phyloP scores from a whole-genome alignment of 2,329 filamentous ascomycete species.

The Ophiocordyceps polyrhachis-furcata region DNA sequence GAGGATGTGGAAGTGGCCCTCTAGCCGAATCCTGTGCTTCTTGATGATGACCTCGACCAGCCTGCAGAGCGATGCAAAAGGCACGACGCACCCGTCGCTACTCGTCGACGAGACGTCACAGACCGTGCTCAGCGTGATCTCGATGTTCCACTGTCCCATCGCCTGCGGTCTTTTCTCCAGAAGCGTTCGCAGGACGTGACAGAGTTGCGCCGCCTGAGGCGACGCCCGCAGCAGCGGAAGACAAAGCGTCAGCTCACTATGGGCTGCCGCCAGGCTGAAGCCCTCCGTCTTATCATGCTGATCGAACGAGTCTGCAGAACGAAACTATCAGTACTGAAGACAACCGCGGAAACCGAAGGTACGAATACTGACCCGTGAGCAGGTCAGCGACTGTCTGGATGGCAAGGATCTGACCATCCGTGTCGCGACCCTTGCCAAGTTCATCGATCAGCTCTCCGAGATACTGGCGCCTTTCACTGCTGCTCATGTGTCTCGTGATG shows the following conservation, averaged over 20 bases:
- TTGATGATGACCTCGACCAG: constrained; percentile 37
- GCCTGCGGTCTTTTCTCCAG: constrained; percentile 29
- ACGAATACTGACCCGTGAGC: constrained; percentile 15
- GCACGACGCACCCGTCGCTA: constrained; percentile 12
- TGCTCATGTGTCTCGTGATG: constrained; percentile 15
- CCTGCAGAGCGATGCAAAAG: constrained; percentile 29
- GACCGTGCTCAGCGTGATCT: constrained; percentile 29
- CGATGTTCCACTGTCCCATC: constrained; percentile 41
- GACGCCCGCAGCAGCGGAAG: constrained; percentile 14
- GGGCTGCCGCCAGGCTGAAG: constrained; percentile 21
- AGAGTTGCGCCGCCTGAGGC: constrained; percentile 17
- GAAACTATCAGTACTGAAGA: background rate
- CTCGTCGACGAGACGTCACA: constrained; percentile 13
- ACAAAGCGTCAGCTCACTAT: constrained; percentile 19
- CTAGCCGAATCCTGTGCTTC: constrained; percentile 39
- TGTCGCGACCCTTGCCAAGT: constrained; percentile 11
- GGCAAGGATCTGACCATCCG: constrained; percentile 23
- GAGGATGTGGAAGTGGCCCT: constrained; percentile 43
- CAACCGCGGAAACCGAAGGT: background rate
- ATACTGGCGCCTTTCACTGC: constrained; percentile 17
- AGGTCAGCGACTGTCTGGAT: constrained; percentile 22
- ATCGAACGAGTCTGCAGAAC: constrained; percentile 11
- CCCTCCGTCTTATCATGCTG: constrained; percentile 8
- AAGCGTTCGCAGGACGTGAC: constrained; percentile 23
- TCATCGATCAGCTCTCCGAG: constrained; percentile 17